These are phyloP conservation scores for Chionographis japonica DNA, from an alignment of 106 monocot species.

Conservation along the genomic window DNA sequence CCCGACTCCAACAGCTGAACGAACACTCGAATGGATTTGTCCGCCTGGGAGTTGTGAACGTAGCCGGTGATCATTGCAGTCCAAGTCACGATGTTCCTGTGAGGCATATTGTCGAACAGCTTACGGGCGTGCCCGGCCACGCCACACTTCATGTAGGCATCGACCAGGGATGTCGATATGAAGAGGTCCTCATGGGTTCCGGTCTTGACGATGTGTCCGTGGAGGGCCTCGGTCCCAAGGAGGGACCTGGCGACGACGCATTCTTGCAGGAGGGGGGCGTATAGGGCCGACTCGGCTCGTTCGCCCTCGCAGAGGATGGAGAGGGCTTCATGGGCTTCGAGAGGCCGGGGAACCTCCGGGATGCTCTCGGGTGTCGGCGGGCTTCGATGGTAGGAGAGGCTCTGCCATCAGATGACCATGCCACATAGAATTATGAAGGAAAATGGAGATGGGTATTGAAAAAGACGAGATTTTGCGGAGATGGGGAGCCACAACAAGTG, in stretches of 20 bases:
- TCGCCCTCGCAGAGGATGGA: constrained; percentile 27
- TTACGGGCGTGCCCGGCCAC: constrained; percentile 32
- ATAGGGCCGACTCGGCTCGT: constrained; percentile 31
- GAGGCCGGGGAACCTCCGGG: constrained; percentile 2
- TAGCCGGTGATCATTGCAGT: constrained; percentile 74
- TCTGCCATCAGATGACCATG: background rate
- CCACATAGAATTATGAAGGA: no score
- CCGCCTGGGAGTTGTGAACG: constrained; percentile 52
- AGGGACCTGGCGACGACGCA: constrained; percentile 45
- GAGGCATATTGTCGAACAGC: constrained; percentile 54
- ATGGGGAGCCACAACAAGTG: no score
- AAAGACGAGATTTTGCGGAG: no score
- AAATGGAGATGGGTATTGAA: no score
- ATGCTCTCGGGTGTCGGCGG: constrained; percentile 1
- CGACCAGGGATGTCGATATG: constrained; percentile 59
- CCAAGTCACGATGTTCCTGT: constrained; percentile 60
- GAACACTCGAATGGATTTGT: constrained; percentile 44
- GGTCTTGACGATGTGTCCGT: constrained; percentile 67
- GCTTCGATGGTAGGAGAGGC: constrained; percentile 11
- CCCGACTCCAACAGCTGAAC: constrained; percentile 41
- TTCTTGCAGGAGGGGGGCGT: constrained; percentile 60
- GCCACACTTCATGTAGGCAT: constrained; percentile 67
- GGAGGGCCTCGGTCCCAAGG: constrained; percentile 31
- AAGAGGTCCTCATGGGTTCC: constrained; percentile 46
- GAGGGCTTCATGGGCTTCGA: constrained; percentile 26